Evolutionary conservation across 1,284 basidiomycete genomes (phyloP), one percentile per base, ranked within the genome.

Genomic region (Trichosporon inkin): DNA sequence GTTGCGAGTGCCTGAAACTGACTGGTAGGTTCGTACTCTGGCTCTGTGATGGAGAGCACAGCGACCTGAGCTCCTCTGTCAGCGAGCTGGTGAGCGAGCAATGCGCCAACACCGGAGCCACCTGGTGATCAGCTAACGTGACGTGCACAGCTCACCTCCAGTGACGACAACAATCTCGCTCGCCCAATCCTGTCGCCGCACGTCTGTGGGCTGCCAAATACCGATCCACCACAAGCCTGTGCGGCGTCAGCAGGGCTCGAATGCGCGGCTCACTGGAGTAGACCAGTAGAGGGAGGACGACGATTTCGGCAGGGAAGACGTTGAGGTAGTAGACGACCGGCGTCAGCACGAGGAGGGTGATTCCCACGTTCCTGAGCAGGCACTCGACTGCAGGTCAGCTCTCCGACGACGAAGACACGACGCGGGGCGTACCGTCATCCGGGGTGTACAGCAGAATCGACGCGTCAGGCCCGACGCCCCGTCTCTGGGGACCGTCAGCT

Each of bases 131-230:
- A 38, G 20, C 10, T 22, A 3, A n/a, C 17, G 51, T 32, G 35
- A 60, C 57, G 62, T 11, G 14, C 7, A 14, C 22, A 13, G 65
- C 83, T 56, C 60, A 90, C 92, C 92, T 62, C 93, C 93, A 10
- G 93, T 96, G 57, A 97, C 82, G 24, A 96, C 80, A 3, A 95
- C 86, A 62, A 93, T 84, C 76, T 96, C 89, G 51, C 90, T 85
- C 36, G 83, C 84, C 91, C 91, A 94, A 37, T 62, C 56, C 3
- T 53, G 19, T 13, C 34, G 51, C 16, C 16, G 16, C 2, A 17
- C 5, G 36, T 19, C 13, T 32, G 36, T 37, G 19, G 19, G 14
- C 10, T 53, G 34, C 11, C 44, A 14, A 22, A 17, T 10, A 3
- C 24, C 24, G 16, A 32, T n/a, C 2, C 14, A 32, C 44, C 44